These are phyloP conservation scores for Plasmodium relictum DNA, from an alignment of 169 alveolate genomes.

Conservation along the genomic window DNA sequence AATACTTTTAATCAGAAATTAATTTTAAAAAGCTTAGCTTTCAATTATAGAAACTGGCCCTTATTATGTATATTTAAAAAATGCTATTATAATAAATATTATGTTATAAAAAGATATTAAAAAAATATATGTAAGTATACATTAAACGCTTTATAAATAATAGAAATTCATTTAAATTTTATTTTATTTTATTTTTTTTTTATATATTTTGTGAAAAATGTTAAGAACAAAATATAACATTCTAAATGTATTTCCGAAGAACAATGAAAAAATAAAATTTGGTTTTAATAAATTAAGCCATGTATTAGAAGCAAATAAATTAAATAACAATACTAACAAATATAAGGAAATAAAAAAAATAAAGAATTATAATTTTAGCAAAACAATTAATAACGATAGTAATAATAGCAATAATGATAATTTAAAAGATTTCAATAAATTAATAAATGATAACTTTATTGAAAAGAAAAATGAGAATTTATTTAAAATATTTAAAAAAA, in stretches of 20 bases:
- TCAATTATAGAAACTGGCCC: no score
- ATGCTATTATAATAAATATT: no score
- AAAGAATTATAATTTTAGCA: neutral
- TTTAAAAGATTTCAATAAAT: neutral
- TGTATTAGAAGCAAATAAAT: neutral
- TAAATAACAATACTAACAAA: neutral
- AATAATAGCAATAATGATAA: neutral
- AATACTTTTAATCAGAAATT: no score
- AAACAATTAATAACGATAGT: neutral
- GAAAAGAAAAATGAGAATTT: neutral
- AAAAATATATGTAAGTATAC: no score
- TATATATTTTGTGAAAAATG: neutral
- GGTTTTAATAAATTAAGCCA: neutral
- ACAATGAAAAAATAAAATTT: neutral
- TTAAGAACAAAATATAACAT: constrained; percentile 4
- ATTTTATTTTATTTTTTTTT: neutral
- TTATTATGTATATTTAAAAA: no score
- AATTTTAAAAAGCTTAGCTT: no score
- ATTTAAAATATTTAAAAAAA: neutral
- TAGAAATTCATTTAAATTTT: no score
- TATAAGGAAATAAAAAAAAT: neutral
- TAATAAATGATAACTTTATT: neutral
- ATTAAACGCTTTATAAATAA: no score
- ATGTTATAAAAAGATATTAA: no score
- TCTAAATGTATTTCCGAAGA: neutral